Evolutionary conservation across 768 basidiomycete species (phyloP).

Genomic region (Boletus rubescentipes): DNA sequence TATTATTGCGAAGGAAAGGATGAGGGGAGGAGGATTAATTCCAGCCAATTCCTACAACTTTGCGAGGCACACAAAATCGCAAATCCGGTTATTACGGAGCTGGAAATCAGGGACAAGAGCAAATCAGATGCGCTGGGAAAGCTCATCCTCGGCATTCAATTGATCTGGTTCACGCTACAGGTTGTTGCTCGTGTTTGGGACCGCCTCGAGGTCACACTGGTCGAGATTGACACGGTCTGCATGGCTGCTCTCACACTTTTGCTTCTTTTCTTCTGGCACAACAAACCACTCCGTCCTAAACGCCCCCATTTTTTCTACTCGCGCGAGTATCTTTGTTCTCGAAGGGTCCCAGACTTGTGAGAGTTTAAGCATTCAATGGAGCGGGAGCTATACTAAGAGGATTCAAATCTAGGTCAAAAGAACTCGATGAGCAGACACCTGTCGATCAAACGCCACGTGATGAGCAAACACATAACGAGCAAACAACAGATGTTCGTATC

Average conservation of each 20-base stretch:
- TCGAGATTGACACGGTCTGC: slow-evolving; percentile 6
- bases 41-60: not conserved
- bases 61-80: not conserved
- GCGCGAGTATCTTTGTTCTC: not conserved
- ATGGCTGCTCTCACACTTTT: not conserved
- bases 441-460: too few species aligned
- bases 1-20: not conserved
- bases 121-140: slow-evolving; percentile 1
- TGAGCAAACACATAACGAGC: too few species aligned
- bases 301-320: not conserved
- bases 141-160: not conserved
- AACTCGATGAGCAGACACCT: too few species aligned
- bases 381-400: not conserved
- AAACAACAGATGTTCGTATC: too few species aligned
- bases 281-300: slow-evolving; percentile 1
- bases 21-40: not conserved
- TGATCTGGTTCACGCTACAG: not conserved
- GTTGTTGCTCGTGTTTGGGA: not conserved
- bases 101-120: not conserved
- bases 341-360: not conserved
- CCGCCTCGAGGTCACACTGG: not conserved
- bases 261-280: not conserved
- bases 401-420: too few species aligned
- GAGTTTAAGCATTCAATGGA: not conserved
- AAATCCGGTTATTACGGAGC: not conserved